These are phyloP conservation scores for Odontarrhena argentea DNA, from an alignment of 345 rosid genomes.

Conservation along the genomic window DNA sequence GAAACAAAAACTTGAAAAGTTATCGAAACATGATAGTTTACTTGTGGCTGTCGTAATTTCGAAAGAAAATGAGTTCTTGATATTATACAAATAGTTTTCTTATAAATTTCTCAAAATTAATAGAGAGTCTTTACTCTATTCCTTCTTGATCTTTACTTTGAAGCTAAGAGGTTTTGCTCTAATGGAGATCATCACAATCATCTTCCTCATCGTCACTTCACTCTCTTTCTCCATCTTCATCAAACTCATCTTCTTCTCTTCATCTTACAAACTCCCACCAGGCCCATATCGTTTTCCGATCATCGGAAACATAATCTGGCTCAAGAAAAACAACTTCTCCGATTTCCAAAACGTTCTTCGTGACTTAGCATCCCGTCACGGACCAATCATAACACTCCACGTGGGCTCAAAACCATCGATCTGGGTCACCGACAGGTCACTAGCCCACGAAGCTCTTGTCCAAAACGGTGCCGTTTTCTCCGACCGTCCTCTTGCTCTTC, in stretches of 20 bases:
- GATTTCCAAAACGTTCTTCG: slow-evolving; percentile 41
- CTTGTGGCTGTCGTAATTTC: no score
- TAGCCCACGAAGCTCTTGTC: slow-evolving; percentile 51
- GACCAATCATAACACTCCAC: slow-evolving; percentile 49
- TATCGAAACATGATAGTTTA: no score
- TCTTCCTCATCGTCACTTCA: slow-evolving; percentile 25
- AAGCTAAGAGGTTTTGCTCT: slow-evolving; percentile 12
- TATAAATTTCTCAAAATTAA: neutral
- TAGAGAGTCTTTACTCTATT: no score
- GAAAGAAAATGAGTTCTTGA: no score
- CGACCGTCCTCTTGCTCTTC: slow-evolving; percentile 47
- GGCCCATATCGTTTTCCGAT: slow-evolving; percentile 35
- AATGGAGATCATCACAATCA: slow-evolving; percentile 40
- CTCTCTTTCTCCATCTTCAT: slow-evolving; percentile 18
- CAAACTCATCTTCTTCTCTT: slow-evolving; percentile 23
- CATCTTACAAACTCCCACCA: slow-evolving; percentile 40
- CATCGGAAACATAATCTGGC: slow-evolving; percentile 44
- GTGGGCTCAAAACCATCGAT: slow-evolving; percentile 44
- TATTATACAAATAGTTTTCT: neutral
- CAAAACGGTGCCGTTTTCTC: slow-evolving; percentile 48
- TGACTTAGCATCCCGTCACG: slow-evolving; percentile 40
- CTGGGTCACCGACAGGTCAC: slow-evolving; percentile 46
- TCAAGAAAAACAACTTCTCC: slow-evolving; percentile 34
- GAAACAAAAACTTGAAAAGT: no score
- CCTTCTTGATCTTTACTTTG: neutral